Base-by-base conservation (phyloP, 306 rosid species). In the Quercus parvula region DNA sequence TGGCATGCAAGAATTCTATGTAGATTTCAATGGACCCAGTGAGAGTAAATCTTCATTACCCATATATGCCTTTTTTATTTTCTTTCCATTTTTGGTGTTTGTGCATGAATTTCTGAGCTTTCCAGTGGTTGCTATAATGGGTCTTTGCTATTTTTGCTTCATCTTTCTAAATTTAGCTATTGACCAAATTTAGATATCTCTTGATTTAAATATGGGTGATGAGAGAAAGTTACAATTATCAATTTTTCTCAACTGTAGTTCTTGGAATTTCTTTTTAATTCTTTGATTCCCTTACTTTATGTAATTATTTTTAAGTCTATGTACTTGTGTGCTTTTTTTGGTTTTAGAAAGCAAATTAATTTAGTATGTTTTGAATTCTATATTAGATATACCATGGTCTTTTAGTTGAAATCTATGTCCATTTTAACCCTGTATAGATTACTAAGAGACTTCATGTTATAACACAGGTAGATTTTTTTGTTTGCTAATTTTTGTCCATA, bases 1-100 rank as follows among this genome's bases (percentile, higher is more conserved):
- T 88, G 89, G 91, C 68, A 86, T 88, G 89, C 91, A 88, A 81
- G 89, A 88, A 66, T 86, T 88, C 81, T 86, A 85, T 84, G 91
- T 85, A 38, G 86, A 83, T 84, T 88, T 88, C 77, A 81, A 84
- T 81, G 89, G 89, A 79, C 91, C 91, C 76, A 76, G 64, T 28
- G 88, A 88, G 15, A 81, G 91, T 88, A 85, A 78, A 52, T 77
- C 46, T 79, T 67, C 70, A 25, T 71, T 56, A 35, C 24, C 14
- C 30, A 2, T 35, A 4, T 33, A 19, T 4, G 46, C 3, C 2
- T 20, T n/a, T 25, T 2, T 63, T 57, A 56, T 24, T 4, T 4
- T 17, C 66, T 6, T 4, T n/a, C 66, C 24, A 54, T 38, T 74
- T 55, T 24, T 59, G 44, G 49, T 70, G 64, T 68, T 82, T 31